Evolutionary conservation across 306 rosid genomes (phyloP), one percentile per base, ranked within the genome.

Genomic region (Trifolium pratense): DNA sequence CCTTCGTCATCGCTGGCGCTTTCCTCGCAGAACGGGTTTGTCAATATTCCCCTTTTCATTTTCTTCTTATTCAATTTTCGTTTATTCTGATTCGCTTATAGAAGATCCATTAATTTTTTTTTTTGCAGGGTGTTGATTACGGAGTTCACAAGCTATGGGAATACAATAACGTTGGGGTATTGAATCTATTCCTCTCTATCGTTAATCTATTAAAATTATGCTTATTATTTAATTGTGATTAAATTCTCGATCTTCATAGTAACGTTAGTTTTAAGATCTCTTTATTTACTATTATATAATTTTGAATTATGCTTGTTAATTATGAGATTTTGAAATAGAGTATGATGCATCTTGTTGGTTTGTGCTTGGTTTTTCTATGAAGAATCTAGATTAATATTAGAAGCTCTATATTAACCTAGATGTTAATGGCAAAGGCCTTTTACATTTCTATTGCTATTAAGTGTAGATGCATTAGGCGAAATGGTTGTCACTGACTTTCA

Each of bases 101-200:
- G 71, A 7, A 17, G 64, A 52, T 79, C 57, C 13, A 7, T 16
- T 11, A 52, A 6, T n/a, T n/a, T n/a, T n/a, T n/a, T 45, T 75
- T 32, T 55, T 61, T 91, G 77, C 92, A 93, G 98, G 99, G 89
- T 68, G 96, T 94, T 60, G 99, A 94, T 91, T 91, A 91, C 71
- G 99, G 99, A 58, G 93, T 94, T 78, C 92, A 90, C 74, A 89
- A 85, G 86, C 74, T 94, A 18, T 94, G 99, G 99, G 99, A 91
- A 82, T 2, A 34, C 83, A 94, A 94, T 75, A 94, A 94, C 68
- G 86, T 94, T 71, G 99, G 99, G 97, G 99, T 94, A 88, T 29
- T 66, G 17, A 2, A 18, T 42, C 69, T 70, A 31, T 79, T 48
- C 9, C 9, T 12, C 71, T 73, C 39, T 42, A 20, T 67, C 55